Percentiles rank a stretch among this genome's conserved stretches.
Evolutionary conservation across 1,284 basidiomycete genomes (phyloP).

Genomic region (Volvariella surrecta): DNA sequence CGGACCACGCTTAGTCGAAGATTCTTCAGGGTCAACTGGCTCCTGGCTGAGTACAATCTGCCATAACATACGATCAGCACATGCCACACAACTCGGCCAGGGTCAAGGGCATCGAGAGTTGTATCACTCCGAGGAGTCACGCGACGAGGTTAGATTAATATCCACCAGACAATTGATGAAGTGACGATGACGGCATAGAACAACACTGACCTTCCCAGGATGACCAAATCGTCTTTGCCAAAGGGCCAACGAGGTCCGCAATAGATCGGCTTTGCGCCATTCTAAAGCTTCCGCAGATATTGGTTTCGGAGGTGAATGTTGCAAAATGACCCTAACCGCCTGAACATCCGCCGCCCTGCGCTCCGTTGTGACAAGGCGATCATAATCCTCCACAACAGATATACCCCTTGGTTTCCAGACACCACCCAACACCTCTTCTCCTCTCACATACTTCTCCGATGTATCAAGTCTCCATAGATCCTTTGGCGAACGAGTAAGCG

Average conservation of each 20-base stretch:
- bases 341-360: constrained; percentile 81
- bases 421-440: constrained; percentile 74
- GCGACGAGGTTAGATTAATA: no score
- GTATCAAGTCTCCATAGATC: constrained; percentile 96
- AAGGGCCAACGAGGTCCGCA: constrained; percentile 58
- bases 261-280: constrained; percentile 54
- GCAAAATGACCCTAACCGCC: constrained; percentile 73
- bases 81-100: background rate
- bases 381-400: constrained; percentile 82
- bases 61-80: constrained; percentile 4
- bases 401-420: constrained; percentile 84
- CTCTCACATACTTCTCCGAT: constrained; percentile 86
- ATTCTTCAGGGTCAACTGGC: constrained; percentile 45
- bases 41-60: constrained; percentile 76
- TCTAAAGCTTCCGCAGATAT: constrained; percentile 44
- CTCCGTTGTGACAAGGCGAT: constrained; percentile 61
- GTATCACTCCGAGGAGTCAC: no score
- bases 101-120: no score
- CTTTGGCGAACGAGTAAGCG: constrained; percentile 76
- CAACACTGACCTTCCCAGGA: constrained; percentile 52
- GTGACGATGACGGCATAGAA: background rate
- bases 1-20: constrained; percentile 28
- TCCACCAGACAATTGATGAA: no score
- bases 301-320: constrained; percentile 36
- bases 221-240: constrained; percentile 84